A percentile compares a stretch with the other conserved stretches of the same genome.
phyloP scores from a whole-genome alignment of 176 grass and related monocot species.

The Puya raimondii region DNA sequence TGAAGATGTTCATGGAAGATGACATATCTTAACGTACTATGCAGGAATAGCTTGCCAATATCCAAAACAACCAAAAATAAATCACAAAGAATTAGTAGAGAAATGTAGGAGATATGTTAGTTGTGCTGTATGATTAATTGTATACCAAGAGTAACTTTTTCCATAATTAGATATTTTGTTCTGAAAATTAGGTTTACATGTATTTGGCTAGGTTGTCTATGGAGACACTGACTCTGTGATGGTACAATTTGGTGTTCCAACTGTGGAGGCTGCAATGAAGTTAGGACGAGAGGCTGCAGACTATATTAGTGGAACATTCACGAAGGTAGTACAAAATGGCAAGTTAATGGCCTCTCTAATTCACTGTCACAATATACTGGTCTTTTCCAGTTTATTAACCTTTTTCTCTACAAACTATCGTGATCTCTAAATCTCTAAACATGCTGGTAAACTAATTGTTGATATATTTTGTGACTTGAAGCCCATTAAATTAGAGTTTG shows the following conservation, averaged over 20 bases:
- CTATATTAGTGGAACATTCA: slow-evolving; percentile 86
- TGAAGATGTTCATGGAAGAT: no score
- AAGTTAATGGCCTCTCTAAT: not conserved
- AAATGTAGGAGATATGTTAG: not conserved
- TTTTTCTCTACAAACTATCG: not conserved
- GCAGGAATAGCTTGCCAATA: no score
- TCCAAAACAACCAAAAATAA: no score
- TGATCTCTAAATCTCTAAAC: not conserved
- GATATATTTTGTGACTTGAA: slow-evolving; percentile 21
- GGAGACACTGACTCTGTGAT: slow-evolving; percentile 98
- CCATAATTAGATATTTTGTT: not conserved
- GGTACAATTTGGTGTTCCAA: slow-evolving; percentile 91
- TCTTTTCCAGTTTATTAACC: not conserved
- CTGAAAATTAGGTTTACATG: not conserved
- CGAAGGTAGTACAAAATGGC: slow-evolving; percentile 42
- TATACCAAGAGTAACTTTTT: not conserved
- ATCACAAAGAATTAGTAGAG: no score
- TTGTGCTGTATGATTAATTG: not conserved
- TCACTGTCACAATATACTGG: not conserved
- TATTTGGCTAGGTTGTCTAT: slow-evolving; percentile 62
- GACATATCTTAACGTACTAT: no score
- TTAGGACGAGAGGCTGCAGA: slow-evolving; percentile 96
- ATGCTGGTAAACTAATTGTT: slow-evolving; percentile 5
- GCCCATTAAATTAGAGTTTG: slow-evolving; percentile 97
- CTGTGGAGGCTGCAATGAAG: slow-evolving; percentile 78